Conservation (phyloP, 2,329 filamentous ascomycete genomes). For the Colletotrichum echinochloae region DNA sequence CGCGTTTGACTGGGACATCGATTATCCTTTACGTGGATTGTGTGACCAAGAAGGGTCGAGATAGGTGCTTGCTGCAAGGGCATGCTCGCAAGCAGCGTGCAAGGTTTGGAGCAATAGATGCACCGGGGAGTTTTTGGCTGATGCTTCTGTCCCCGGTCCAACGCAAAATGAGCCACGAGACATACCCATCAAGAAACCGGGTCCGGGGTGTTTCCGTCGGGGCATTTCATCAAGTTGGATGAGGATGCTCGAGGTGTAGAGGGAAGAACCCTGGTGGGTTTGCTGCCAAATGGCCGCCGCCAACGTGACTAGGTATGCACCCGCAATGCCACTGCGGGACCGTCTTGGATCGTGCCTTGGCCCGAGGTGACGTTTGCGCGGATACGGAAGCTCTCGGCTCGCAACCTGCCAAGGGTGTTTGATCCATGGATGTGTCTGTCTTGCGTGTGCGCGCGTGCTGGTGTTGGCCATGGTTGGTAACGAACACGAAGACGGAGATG, state of each 20-base stretch:
- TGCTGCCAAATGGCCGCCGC: not conserved
- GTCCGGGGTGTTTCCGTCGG: conserved; percentile 39
- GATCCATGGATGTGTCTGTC: not conserved
- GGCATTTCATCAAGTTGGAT: conserved; percentile 39
- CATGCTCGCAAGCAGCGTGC: not conserved
- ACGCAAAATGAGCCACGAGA: conserved; percentile 34
- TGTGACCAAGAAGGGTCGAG: not conserved
- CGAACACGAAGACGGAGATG: conserved; percentile 11
- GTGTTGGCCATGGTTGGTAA: not conserved
- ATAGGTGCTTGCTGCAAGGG: not conserved
- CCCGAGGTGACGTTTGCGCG: not conserved
- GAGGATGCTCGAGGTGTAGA: conserved; percentile 28
- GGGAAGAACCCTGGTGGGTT: conserved; percentile 12
- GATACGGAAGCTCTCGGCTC: not conserved
- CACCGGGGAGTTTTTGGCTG: conserved; percentile 36
- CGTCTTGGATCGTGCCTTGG: not conserved
- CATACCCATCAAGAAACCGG: conserved; percentile 18
- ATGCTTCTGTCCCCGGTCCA: conserved; percentile 32
- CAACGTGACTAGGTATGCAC: not conserved
- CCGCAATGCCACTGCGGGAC: not conserved
- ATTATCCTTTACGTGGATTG: not conserved
- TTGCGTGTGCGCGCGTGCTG: no score
- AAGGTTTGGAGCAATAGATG: conserved; percentile 17
- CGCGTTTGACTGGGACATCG: not conserved
- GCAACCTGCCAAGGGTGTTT: not conserved